Percentiles rank a stretch among this genome's conserved stretches.
phyloP scores from a whole-genome alignment of 1,139 yeast genomes.

The Zygosaccharomyces sapae region DNA sequence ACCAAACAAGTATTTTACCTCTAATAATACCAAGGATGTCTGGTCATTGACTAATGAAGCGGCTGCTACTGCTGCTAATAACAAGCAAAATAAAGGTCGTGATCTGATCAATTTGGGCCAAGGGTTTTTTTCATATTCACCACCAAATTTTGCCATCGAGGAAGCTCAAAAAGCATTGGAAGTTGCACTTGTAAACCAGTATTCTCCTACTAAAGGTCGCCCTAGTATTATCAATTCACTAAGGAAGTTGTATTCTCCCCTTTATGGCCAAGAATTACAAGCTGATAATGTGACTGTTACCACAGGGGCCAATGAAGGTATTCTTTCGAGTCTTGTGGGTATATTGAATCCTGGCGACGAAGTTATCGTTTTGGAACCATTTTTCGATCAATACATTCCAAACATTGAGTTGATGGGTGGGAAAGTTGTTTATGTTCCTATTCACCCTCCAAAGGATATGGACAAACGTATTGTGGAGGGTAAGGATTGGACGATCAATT shows the following conservation, averaged over 20 bases:
- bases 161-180: constrained; percentile 79
- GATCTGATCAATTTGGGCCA: constrained; percentile 88
- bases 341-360: constrained; percentile 86
- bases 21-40: constrained; percentile 64
- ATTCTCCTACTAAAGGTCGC: constrained; percentile 87
- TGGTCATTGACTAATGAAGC: constrained; percentile 95
- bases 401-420: constrained; percentile 94
- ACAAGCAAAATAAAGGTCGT: constrained; percentile 51
- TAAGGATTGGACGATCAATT: constrained; percentile 82
- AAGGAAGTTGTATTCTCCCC: constrained; percentile 64
- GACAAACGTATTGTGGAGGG: constrained; percentile 64
- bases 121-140: constrained; percentile 92
- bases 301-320: constrained; percentile 97
- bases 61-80: constrained; percentile 69
- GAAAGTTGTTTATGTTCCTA: constrained; percentile 75
- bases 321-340: constrained; percentile 79
- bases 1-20: constrained; percentile 60
- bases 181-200: constrained; percentile 75
- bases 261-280: constrained; percentile 51
- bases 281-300: constrained; percentile 58
- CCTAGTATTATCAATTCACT: constrained; percentile 67
- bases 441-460: constrained; percentile 76
- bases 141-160: constrained; percentile 84
- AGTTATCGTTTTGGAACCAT: constrained; percentile 95
- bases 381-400: constrained; percentile 92